A percentile compares a stretch with the other conserved stretches of the same genome.
These are phyloP conservation scores for Solanum chacoense DNA, from an alignment of 305 asterid species.

Conservation along the genomic window DNA sequence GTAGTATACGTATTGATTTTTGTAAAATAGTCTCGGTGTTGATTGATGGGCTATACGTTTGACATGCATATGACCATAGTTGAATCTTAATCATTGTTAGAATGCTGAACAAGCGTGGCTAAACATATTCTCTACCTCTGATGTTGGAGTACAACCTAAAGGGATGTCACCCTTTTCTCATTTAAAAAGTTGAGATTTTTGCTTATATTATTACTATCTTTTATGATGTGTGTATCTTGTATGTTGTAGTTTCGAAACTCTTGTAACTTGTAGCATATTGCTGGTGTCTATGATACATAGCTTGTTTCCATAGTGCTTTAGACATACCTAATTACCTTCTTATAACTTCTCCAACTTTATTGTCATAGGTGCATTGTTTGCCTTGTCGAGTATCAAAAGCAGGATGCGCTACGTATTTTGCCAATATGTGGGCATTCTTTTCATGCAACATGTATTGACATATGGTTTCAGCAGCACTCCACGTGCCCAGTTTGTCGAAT, in stretches of 20 bases:
- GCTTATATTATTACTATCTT: neutral
- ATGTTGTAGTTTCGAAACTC: neutral
- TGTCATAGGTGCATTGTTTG: slow-evolving; percentile 53
- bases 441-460: slow-evolving; percentile 61
- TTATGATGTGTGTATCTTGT: neutral
- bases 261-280: neutral
- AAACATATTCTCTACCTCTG: neutral
- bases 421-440: slow-evolving; percentile 76
- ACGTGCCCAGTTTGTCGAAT: slow-evolving; percentile 81
- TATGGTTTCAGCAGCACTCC: slow-evolving; percentile 70
- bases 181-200: neutral
- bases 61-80: neutral
- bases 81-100: neutral
- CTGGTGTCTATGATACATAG: neutral
- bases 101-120: neutral
- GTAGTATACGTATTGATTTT: too few relatives aligned
- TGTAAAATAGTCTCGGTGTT: neutral
- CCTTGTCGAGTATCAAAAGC: slow-evolving; percentile 53
- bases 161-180: neutral
- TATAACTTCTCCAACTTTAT: neutral
- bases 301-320: neutral
- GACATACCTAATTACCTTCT: neutral
- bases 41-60: neutral
- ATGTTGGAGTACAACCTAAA: neutral
- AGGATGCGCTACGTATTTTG: slow-evolving; percentile 51